A percentile compares a stretch with the other conserved stretches of the same genome.
Conservation (phyloP, 495 filamentous ascomycete species). For the Tirmania nivea region DNA sequence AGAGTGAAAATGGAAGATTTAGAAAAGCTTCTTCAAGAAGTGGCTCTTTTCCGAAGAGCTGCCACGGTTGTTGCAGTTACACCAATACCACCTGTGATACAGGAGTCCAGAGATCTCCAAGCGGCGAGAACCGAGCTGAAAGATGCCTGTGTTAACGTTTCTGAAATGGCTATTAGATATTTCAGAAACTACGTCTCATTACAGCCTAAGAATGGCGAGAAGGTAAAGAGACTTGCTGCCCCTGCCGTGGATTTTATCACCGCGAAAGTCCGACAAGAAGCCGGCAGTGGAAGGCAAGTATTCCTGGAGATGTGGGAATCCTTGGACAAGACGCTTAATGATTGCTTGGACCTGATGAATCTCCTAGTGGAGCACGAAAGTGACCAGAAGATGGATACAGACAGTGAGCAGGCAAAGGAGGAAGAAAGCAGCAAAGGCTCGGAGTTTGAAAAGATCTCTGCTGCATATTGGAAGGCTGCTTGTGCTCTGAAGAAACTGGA, state of each 20-base stretch:
- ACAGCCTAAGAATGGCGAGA: neutral
- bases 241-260: neutral
- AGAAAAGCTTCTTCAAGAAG: constrained; percentile 15
- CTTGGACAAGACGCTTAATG: neutral
- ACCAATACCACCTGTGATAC: neutral
- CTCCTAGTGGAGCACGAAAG: neutral
- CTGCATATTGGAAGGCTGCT: constrained; percentile 15
- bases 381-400: neutral
- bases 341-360: neutral
- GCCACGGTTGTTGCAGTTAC: neutral
- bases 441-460: constrained; percentile 11
- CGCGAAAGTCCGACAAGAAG: neutral
- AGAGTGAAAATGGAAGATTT: constrained; percentile 13
- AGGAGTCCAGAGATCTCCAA: neutral
- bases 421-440: neutral
- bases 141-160: neutral
- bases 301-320: neutral
- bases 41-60: constrained; percentile 1
- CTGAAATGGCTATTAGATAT: neutral
- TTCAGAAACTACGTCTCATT: neutral
- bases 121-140: neutral
- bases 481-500: constrained; percentile 13
- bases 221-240: neutral
- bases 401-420: neutral
- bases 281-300: neutral